Evolutionary conservation across 345 rosid genomes (phyloP).

Genomic region (Erucastrum elatum): DNA sequence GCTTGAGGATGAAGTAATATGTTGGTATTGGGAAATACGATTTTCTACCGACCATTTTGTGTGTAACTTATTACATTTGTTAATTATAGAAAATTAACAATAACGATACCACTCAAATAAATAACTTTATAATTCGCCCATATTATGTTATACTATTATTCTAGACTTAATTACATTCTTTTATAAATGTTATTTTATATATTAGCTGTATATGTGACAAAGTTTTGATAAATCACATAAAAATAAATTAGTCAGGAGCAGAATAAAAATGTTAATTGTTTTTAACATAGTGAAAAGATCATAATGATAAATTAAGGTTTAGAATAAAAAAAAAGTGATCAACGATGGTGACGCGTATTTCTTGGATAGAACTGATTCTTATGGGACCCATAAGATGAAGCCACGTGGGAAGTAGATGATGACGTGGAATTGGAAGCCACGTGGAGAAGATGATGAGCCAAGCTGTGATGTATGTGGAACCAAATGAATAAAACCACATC

Average conservation of each 20-base stretch:
- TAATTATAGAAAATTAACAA: too few relatives aligned
- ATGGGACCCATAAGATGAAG: slow-evolving; percentile 15
- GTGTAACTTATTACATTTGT: too few relatives aligned
- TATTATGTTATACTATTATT: too few relatives aligned
- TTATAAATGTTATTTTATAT: too few relatives aligned
- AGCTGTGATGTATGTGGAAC: slow-evolving; percentile 33
- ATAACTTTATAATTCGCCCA: too few relatives aligned
- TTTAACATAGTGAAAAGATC: too few relatives aligned
- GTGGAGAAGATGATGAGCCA: slow-evolving; percentile 41
- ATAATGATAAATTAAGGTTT: too few relatives aligned
- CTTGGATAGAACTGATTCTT: slow-evolving; percentile 8
- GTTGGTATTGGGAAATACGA: slow-evolving; percentile 23
- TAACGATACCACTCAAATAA: too few relatives aligned
- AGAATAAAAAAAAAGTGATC: neutral
- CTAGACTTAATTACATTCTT: too few relatives aligned
- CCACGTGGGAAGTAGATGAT: slow-evolving; percentile 32
- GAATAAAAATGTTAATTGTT: neutral
- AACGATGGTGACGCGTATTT: slow-evolving; percentile 34
- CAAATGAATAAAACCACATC: slow-evolving; percentile 33
- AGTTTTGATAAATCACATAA: too few relatives aligned
- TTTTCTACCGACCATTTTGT: slow-evolving; percentile 35
- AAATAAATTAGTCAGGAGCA: neutral
- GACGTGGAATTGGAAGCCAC: slow-evolving; percentile 40
- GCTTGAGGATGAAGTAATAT: slow-evolving; percentile 33
- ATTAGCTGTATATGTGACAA: too few relatives aligned